A percentile compares a stretch with the other conserved stretches of the same genome.
phyloP scores from a whole-genome alignment of 2,329 filamentous ascomycete species.

The Phaeoacremonium minimum region DNA sequence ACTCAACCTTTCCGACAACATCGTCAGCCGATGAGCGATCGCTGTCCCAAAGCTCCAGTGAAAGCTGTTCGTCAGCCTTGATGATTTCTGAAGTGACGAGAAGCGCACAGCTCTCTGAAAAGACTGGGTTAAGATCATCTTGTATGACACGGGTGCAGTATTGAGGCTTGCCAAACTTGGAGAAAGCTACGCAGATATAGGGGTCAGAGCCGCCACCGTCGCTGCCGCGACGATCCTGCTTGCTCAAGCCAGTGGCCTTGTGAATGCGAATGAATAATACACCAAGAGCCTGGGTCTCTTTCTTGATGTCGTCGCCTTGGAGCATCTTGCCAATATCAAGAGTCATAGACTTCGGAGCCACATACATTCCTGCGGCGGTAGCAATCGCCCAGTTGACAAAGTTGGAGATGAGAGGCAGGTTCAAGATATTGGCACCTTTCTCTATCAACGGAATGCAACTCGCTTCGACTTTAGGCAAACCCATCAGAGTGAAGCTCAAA shows the following conservation, averaged over 20 bases:
- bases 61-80: slow-evolving; percentile 89
- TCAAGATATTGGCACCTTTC: slow-evolving; percentile 84
- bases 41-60: slow-evolving; percentile 94
- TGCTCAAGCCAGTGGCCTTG: slow-evolving; percentile 80
- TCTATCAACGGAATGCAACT: slow-evolving; percentile 92
- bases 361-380: slow-evolving; percentile 83
- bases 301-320: slow-evolving; percentile 85
- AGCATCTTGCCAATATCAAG: slow-evolving; percentile 88
- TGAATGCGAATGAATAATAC: slow-evolving; percentile 92
- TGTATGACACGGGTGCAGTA: slow-evolving; percentile 96
- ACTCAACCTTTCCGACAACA: slow-evolving; percentile 88
- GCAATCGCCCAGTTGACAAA: slow-evolving; percentile 96
- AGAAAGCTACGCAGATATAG: slow-evolving; percentile 92
- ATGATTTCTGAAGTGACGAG: slow-evolving; percentile 86
- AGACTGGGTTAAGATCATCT: slow-evolving; percentile 88
- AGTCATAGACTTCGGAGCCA: slow-evolving; percentile 91
- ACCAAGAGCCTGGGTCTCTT: slow-evolving; percentile 81
- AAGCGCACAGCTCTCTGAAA: slow-evolving; percentile 82
- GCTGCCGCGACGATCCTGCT: slow-evolving; percentile 81
- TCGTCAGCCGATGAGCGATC: slow-evolving; percentile 91
- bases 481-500: slow-evolving; percentile 91
- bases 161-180: slow-evolving; percentile 95
- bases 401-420: slow-evolving; percentile 87
- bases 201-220: slow-evolving; percentile 87
- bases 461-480: slow-evolving; percentile 81